phyloP scores from a whole-genome alignment of 2,329 filamentous ascomycete species.

The Diaporthe ilicicola region DNA sequence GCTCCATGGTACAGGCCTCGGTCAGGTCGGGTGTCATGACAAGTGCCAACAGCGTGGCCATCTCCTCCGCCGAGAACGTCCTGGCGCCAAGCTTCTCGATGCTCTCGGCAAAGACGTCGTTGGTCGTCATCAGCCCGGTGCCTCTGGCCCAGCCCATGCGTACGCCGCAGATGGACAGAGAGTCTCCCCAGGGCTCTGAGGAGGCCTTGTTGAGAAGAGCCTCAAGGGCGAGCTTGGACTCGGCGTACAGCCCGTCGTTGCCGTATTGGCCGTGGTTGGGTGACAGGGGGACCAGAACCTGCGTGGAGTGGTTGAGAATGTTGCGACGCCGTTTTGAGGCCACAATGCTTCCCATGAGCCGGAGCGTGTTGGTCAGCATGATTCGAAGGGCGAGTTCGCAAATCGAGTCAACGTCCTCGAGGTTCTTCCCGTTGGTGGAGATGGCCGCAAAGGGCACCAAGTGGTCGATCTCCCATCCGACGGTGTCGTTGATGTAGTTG shows the following conservation, averaged over 20 bases:
- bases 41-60: slow-evolving; percentile 50
- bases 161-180: slow-evolving; percentile 45
- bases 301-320: slow-evolving; percentile 36
- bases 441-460: not conserved
- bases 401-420: not conserved
- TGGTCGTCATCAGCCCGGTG: slow-evolving; percentile 46
- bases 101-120: slow-evolving; percentile 49
- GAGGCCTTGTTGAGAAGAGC: slow-evolving; percentile 38
- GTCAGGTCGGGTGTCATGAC: slow-evolving; percentile 41
- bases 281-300: slow-evolving; percentile 47
- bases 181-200: slow-evolving; percentile 42
- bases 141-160: slow-evolving; percentile 44
- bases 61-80: slow-evolving; percentile 52
- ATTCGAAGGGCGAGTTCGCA: not conserved
- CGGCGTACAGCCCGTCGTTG: slow-evolving; percentile 48
- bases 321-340: not conserved
- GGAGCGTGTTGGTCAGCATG: slow-evolving; percentile 1
- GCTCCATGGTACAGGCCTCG: slow-evolving; percentile 43
- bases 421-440: not conserved
- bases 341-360: not conserved
- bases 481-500: slow-evolving; percentile 91
- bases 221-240: slow-evolving; percentile 46
- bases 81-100: slow-evolving; percentile 45
- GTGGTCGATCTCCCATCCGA: not conserved
- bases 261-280: slow-evolving; percentile 49